These are phyloP conservation scores for Tilletia caries DNA, from an alignment of 1,284 basidiomycete genomes.

Conservation along the genomic window DNA sequence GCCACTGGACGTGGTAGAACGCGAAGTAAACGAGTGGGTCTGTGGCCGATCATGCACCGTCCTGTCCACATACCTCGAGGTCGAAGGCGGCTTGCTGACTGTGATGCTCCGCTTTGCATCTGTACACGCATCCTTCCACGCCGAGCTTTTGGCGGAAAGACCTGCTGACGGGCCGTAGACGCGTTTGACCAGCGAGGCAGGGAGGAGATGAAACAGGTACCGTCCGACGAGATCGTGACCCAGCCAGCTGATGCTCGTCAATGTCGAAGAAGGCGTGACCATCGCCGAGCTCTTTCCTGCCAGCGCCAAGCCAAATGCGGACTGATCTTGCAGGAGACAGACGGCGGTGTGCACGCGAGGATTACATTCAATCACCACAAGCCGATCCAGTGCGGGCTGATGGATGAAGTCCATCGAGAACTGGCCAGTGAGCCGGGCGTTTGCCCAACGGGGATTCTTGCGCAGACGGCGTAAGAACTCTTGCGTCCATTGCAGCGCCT, in stretches of 20 bases:
- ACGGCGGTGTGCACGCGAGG: slow-evolving; percentile 57
- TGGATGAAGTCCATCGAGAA: slow-evolving; percentile 58
- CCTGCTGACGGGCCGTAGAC: too few species aligned
- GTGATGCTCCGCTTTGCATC: too few species aligned
- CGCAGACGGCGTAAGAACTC: slow-evolving; percentile 50
- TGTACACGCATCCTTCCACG: too few species aligned
- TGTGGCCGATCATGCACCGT: slow-evolving; percentile 28
- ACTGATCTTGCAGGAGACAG: slow-evolving; percentile 50
- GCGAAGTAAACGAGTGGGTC: slow-evolving; percentile 38
- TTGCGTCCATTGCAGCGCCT: slow-evolving; percentile 54
- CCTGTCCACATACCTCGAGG: slow-evolving; percentile 18
- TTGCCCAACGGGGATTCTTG: slow-evolving; percentile 33
- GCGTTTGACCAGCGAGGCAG: not conserved
- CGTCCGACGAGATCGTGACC: slow-evolving; percentile 55
- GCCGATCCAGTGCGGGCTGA: slow-evolving; percentile 38
- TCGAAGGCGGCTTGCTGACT: too few species aligned
- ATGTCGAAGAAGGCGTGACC: slow-evolving; percentile 25
- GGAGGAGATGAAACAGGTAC: slow-evolving; percentile 44
- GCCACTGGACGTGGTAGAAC: slow-evolving; percentile 41
- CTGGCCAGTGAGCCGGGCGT: slow-evolving; percentile 52
- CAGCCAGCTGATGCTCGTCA: slow-evolving; percentile 50
- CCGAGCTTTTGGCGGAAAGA: too few species aligned
- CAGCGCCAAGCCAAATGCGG: slow-evolving; percentile 21
- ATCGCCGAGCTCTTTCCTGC: slow-evolving; percentile 1
- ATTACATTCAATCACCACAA: slow-evolving; percentile 57